Base-by-base conservation (phyloP, 495 filamentous ascomycete genomes). In the Patellaria atrata region DNA sequence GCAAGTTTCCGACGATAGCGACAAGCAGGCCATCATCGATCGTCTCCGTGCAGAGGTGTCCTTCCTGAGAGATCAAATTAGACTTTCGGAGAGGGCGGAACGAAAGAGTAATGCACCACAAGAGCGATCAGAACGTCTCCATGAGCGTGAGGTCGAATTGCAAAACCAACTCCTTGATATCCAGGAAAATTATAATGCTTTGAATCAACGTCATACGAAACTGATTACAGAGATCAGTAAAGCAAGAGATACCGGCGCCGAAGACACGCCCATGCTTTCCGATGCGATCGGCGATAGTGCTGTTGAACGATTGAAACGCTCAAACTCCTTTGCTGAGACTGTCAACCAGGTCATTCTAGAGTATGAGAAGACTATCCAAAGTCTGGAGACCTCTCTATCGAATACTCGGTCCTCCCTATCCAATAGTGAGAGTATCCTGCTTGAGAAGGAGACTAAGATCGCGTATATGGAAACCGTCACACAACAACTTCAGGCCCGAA, bases 341-440 rank as follows among this genome's bases (percentile, higher is more conserved):
- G 86, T 94, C 19, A 91, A 99, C 49, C 79, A 89, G 51, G 82
- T 99, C 25, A 82, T 99, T 11, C 60, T 96, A 12, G 89, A 99
- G 51, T 99, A 99, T 53, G 89, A 99, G 48, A 94, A 92, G 68
- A 99, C 89, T 0, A 96, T 99, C 40, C 83, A 94, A 53, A 79
- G 68, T 45, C 70, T 99, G 17, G 91, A 99, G 60, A 72, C 82
- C 25, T 91, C 85, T 0, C 71, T 99, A 10, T 84, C 91, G 1
- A 89, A 75, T 50, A 96, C 91, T 5, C 71, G 91, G 27, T 65
- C 79, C 28, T 82, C 82, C 8, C 64, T 99, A 21, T 76, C 91
- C 10, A 74, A 58, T 46, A 83, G 75, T 0, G 89, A 99, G 54
- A 84, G 82, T 40, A 75, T 61, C 17, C 62, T 99, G 16, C 62